These are phyloP conservation scores for Exophiala aquamarina DNA, from an alignment of 2,329 filamentous ascomycete species.

Conservation along the genomic window DNA sequence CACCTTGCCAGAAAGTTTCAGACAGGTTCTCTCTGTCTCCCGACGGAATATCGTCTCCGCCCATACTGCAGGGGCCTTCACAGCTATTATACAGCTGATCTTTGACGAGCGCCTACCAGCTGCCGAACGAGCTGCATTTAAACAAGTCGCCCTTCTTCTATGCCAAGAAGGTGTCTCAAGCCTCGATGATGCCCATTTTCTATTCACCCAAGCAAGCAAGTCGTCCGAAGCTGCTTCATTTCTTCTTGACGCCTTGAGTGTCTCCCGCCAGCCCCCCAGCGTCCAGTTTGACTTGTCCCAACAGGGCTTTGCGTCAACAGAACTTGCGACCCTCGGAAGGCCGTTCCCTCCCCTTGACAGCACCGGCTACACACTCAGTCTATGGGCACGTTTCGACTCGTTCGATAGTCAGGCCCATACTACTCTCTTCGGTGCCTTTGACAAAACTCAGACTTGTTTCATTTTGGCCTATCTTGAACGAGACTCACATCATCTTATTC, in stretches of 20 bases:
- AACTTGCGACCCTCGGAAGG: slow-evolving; percentile 80
- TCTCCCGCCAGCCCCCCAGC: slow-evolving; percentile 75
- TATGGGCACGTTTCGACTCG: slow-evolving; percentile 84
- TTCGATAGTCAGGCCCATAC: slow-evolving; percentile 87
- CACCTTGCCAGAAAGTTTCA: slow-evolving; percentile 65
- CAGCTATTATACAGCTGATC: slow-evolving; percentile 63
- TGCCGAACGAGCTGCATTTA: slow-evolving; percentile 59
- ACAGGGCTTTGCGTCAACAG: slow-evolving; percentile 85
- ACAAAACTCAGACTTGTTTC: slow-evolving; percentile 89
- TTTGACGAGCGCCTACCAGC: slow-evolving; percentile 58
- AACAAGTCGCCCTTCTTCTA: slow-evolving; percentile 64
- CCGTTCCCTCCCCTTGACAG: slow-evolving; percentile 78
- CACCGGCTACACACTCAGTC: slow-evolving; percentile 82
- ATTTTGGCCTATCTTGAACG: slow-evolving; percentile 90
- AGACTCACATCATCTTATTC: slow-evolving; percentile 88
- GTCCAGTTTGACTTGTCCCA: slow-evolving; percentile 92
- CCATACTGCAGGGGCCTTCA: slow-evolving; percentile 71
- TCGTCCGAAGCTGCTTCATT: slow-evolving; percentile 64
- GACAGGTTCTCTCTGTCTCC: slow-evolving; percentile 59
- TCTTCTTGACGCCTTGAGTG: slow-evolving; percentile 69
- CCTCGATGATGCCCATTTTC: slow-evolving; percentile 78
- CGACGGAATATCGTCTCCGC: slow-evolving; percentile 69
- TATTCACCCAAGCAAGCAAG: slow-evolving; percentile 60
- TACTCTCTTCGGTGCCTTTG: slow-evolving; percentile 93
- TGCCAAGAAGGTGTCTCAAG: slow-evolving; percentile 77